A percentile compares a stretch with the other conserved stretches of the same genome.
These are phyloP conservation scores for Curvularia hawaiiensis DNA, from an alignment of 2,329 filamentous ascomycete genomes.

Conservation along the genomic window DNA sequence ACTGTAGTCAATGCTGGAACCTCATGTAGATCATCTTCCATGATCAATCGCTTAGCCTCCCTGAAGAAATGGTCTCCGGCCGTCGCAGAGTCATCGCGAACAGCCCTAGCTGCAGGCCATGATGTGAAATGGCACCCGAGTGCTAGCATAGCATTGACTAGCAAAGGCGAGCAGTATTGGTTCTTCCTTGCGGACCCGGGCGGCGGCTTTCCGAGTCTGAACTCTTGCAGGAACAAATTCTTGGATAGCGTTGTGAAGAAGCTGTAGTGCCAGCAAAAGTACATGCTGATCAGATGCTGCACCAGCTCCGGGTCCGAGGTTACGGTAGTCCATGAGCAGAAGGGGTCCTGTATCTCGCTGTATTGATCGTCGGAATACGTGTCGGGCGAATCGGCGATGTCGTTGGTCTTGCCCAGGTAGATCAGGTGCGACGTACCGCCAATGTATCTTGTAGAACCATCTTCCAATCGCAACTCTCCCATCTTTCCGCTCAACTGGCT, in stretches of 20 bases:
- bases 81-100: conserved; percentile 76
- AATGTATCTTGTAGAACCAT: conserved; percentile 87
- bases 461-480: conserved; percentile 85
- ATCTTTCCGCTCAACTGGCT: conserved; percentile 88
- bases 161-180: conserved; percentile 82
- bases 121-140: conserved; percentile 93
- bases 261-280: conserved; percentile 97
- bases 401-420: conserved; percentile 60
- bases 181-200: conserved; percentile 58
- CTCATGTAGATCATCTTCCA: conserved; percentile 92
- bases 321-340: conserved; percentile 86
- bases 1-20: conserved; percentile 87
- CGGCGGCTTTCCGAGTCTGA: conserved; percentile 70
- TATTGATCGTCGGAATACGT: conserved; percentile 52
- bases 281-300: conserved; percentile 91
- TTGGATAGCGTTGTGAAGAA: conserved; percentile 94
- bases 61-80: conserved; percentile 96
- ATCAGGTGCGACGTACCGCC: conserved; percentile 94
- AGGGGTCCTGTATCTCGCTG: conserved; percentile 66
- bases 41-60: conserved; percentile 86
- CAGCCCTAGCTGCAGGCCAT: conserved; percentile 71
- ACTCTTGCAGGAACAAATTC: conserved; percentile 84
- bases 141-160: conserved; percentile 93
- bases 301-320: conserved; percentile 80
- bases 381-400: conserved; percentile 40